Conservation (phyloP, 225 moss, liverwort and hornwort genomes). For the Marchantia polymorpha region DNA sequence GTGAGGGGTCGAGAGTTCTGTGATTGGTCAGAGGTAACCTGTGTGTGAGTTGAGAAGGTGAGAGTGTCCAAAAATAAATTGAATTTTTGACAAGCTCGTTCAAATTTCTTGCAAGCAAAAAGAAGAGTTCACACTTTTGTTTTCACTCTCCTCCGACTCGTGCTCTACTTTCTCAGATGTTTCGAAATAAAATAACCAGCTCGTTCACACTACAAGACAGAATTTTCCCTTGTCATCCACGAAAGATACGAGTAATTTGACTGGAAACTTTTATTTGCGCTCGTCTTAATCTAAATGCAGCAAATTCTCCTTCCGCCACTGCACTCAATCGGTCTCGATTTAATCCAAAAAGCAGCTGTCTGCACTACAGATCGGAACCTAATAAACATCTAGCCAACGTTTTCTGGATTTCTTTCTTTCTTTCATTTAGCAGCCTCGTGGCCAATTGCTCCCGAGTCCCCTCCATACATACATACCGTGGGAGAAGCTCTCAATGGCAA, state of each 20-base stretch:
- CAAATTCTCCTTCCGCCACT: constrained; percentile 9
- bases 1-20: too few species aligned
- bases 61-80: constrained; percentile 23
- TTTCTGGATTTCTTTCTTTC: constrained; percentile 16
- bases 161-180: constrained; percentile 22
- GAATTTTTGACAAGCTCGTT: constrained; percentile 6
- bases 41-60: constrained; percentile 10
- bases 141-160: too few species aligned
- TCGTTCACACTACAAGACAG: too few species aligned
- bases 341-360: constrained; percentile 24
- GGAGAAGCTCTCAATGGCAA: constrained; percentile 68
- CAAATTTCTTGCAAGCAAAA: constrained; percentile 24
- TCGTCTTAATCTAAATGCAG: constrained; percentile 25
- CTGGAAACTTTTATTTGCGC: constrained; percentile 29
- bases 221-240: too few species aligned
- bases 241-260: constrained; percentile 20
- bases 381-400: not conserved
- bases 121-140: constrained; percentile 43
- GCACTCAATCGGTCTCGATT: constrained; percentile 36
- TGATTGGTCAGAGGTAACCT: too few species aligned
- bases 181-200: too few species aligned
- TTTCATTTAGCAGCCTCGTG: too few species aligned
- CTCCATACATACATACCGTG: too few species aligned
- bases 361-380: constrained; percentile 6
- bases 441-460: too few species aligned